These are phyloP conservation scores for Aspergillus quadricinctus DNA, from an alignment of 2,329 filamentous ascomycete species.

Conservation along the genomic window DNA sequence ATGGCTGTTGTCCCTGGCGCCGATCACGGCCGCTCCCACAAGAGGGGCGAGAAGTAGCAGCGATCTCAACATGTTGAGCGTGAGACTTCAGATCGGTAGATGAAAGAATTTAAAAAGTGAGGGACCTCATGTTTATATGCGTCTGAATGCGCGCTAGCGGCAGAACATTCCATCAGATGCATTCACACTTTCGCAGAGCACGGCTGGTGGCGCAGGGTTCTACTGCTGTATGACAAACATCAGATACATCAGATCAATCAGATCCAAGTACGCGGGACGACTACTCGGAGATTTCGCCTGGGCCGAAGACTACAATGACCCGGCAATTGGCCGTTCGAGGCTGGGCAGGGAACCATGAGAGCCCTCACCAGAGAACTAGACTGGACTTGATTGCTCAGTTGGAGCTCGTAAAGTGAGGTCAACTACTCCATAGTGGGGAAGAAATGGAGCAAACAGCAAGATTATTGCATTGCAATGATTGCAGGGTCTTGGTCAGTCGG, in stretches of 20 bases:
- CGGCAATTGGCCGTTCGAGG: constrained; percentile 8
- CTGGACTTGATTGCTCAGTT: neutral
- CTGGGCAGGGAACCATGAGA: constrained; percentile 1
- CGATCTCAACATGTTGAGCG: constrained; percentile 21
- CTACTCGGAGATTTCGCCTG: constrained; percentile 2
- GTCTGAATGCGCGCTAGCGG: neutral
- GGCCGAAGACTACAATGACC: constrained; percentile 1
- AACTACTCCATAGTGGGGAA: neutral
- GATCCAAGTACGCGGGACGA: neutral
- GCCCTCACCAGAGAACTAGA: neutral
- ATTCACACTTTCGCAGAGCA: neutral
- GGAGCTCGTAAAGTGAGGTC: neutral
- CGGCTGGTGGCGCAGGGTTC: neutral
- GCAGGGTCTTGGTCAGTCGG: constrained; percentile 3
- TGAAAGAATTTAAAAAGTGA: neutral
- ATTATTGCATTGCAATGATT: neutral
- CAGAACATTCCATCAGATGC: constrained; percentile 1
- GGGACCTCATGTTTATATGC: constrained; percentile 3
- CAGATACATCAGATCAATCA: constrained; percentile 3
- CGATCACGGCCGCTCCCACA: constrained; percentile 24
- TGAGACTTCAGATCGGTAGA: neutral
- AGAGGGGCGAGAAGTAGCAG: constrained; percentile 25
- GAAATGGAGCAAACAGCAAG: constrained; percentile 1
- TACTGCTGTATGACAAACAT: constrained; percentile 1
- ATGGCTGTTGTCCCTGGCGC: constrained; percentile 9